phyloP scores from a whole-genome alignment of 129 eudicot genomes.

The Chrysanthemum makinoi region DNA sequence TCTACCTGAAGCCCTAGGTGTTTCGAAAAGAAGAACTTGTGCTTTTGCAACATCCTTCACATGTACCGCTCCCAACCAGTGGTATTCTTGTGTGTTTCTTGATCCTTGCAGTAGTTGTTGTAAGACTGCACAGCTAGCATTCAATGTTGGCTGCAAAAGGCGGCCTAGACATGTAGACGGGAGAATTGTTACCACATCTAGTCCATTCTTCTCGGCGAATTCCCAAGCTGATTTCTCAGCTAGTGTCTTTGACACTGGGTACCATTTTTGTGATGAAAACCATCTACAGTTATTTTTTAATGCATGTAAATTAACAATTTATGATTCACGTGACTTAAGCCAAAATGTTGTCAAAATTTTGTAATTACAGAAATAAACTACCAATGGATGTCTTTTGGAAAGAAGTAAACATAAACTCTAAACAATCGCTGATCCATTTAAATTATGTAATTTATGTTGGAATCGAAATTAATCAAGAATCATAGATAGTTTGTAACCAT shows the following conservation, averaged over 20 bases:
- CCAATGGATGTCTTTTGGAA: too few relatives aligned
- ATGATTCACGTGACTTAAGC: neutral
- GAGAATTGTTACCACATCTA: conserved; percentile 67
- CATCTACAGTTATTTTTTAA: neutral
- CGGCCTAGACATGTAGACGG: conserved; percentile 70
- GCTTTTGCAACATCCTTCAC: conserved; percentile 82
- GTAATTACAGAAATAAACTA: too few relatives aligned
- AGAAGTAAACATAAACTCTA: too few relatives aligned
- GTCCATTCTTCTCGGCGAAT: conserved; percentile 44
- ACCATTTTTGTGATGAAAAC: conserved; percentile 60
- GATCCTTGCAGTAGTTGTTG: conserved; percentile 65
- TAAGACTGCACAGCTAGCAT: conserved; percentile 76
- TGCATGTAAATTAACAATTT: neutral
- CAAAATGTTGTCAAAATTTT: too few relatives aligned
- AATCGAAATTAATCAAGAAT: too few relatives aligned
- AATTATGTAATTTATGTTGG: too few relatives aligned
- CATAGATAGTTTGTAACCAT: too few relatives aligned
- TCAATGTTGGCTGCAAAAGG: conserved; percentile 60
- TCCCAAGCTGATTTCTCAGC: conserved; percentile 87
- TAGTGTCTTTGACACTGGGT: conserved; percentile 74
- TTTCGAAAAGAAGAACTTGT: conserved; percentile 58
- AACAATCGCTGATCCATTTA: too few relatives aligned
- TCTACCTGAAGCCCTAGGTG: conserved; percentile 64
- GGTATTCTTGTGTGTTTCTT: conserved; percentile 59
- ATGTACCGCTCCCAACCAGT: conserved; percentile 80